Percentiles rank a stretch among this genome's conserved stretches.
These are phyloP conservation scores for Populus ilicifolia DNA, from an alignment of 345 rosid genomes.

Conservation along the genomic window DNA sequence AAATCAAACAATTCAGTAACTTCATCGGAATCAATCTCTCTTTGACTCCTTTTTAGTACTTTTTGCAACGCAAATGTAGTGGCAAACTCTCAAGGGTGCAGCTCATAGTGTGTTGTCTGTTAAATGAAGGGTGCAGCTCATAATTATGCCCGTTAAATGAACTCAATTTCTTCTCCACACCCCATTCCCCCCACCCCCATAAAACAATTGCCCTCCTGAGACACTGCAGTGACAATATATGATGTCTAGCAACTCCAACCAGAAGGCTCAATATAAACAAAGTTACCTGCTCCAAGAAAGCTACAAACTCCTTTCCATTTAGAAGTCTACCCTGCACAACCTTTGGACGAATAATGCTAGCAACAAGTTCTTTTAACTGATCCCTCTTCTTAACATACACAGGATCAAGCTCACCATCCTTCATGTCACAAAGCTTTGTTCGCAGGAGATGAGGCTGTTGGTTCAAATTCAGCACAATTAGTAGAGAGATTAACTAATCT, in stretches of 20 bases:
- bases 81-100: background rate
- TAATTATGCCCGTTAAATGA: background rate
- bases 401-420: constrained; percentile 84
- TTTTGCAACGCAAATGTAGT: background rate
- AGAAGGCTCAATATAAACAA: constrained; percentile 1
- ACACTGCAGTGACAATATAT: background rate
- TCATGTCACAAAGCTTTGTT: constrained; percentile 94
- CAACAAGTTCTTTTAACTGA: constrained; percentile 71
- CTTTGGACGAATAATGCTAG: constrained; percentile 80
- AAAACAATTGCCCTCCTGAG: background rate
- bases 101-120: background rate
- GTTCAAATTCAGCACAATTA: constrained; percentile 24
- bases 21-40: background rate
- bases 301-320: constrained; percentile 86
- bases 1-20: background rate
- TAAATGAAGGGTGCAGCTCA: background rate
- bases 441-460: constrained; percentile 87
- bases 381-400: constrained; percentile 77
- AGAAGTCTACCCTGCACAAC: constrained; percentile 84
- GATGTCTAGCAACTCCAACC: background rate
- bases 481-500: background rate
- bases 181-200: background rate
- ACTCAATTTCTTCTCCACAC: background rate
- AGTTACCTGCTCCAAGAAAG: constrained; percentile 87
- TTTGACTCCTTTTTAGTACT: background rate